These are phyloP conservation scores for Umbelopsis isabellina DNA, from an alignment of 192 early-diverging fungal species.

Conservation along the genomic window DNA sequence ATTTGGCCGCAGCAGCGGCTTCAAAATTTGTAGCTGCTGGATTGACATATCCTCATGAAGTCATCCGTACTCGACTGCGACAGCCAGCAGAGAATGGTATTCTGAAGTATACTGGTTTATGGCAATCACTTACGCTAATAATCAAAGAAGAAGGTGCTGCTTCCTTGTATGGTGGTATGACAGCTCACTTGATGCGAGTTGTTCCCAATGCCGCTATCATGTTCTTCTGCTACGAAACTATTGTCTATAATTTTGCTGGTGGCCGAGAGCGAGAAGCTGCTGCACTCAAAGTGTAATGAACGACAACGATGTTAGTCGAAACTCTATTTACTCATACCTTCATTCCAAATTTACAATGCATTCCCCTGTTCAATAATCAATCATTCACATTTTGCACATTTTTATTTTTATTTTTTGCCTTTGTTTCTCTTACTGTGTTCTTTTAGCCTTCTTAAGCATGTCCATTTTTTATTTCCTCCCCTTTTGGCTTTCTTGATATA, in stretches of 20 bases:
- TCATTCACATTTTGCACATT: conserved; percentile 12
- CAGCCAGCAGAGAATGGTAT: conserved; percentile 74
- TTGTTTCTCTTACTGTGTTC: background rate
- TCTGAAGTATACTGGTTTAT: conserved; percentile 79
- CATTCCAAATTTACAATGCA: conserved; percentile 15
- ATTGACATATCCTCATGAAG: conserved; percentile 95
- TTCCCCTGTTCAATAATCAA: conserved; percentile 26
- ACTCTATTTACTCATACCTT: background rate
- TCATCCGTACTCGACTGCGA: conserved; percentile 86
- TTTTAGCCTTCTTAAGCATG: background rate
- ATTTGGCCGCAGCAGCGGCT: conserved; percentile 77
- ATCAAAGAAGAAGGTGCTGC: conserved; percentile 79
- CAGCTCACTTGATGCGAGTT: conserved; percentile 90
- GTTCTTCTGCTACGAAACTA: conserved; percentile 86
- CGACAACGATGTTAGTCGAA: conserved; percentile 2
- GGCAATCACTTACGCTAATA: conserved; percentile 56
- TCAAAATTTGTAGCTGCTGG: conserved; percentile 90
- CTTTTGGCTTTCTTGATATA: conserved; percentile 1
- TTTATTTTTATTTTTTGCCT: background rate
- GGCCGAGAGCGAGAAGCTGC: conserved; percentile 29
- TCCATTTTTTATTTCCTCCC: conserved; percentile 22
- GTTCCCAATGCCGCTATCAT: conserved; percentile 96
- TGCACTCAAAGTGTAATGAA: background rate
- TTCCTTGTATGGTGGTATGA: conserved; percentile 94
- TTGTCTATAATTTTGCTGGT: conserved; percentile 55